A percentile compares a stretch with the other conserved stretches of the same genome.
These are phyloP conservation scores for Cystoderma amianthinum DNA, from an alignment of 768 basidiomycete genomes.

Conservation along the genomic window DNA sequence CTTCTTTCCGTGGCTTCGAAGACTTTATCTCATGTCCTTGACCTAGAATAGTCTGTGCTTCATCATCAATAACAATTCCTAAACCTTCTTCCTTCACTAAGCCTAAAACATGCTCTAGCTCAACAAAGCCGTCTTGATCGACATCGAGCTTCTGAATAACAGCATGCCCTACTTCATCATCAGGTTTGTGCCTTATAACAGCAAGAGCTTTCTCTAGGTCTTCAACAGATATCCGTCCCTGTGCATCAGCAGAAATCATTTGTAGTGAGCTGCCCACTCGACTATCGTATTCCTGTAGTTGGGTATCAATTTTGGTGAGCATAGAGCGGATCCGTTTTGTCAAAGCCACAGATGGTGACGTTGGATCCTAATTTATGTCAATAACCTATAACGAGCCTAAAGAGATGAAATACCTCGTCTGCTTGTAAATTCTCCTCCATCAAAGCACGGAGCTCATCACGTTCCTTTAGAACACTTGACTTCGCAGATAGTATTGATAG, in stretches of 20 bases:
- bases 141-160: constrained; percentile 93
- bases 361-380: constrained; percentile 49
- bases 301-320: constrained; percentile 92
- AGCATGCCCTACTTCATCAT: constrained; percentile 80
- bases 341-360: constrained; percentile 77
- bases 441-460: constrained; percentile 82
- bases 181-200: constrained; percentile 91
- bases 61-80: constrained; percentile 80
- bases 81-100: constrained; percentile 85
- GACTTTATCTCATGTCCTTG: constrained; percentile 81
- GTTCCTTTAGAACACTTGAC: constrained; percentile 93
- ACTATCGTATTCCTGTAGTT: constrained; percentile 87
- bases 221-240: constrained; percentile 83
- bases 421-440: constrained; percentile 92
- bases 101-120: constrained; percentile 89
- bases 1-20: constrained; percentile 86
- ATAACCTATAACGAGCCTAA: constrained; percentile 1
- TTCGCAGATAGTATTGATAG: constrained; percentile 87
- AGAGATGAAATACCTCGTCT: constrained; percentile 55
- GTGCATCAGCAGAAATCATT: constrained; percentile 78
- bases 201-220: constrained; percentile 88
- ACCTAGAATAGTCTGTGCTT: constrained; percentile 75
- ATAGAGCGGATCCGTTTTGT: constrained; percentile 94
- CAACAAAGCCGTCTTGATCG: constrained; percentile 93
- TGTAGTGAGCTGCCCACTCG: constrained; percentile 82